Evolutionary conservation across 2,329 filamentous ascomycete genomes (phyloP).

Genomic region (Ascocoryne sarcoides): DNA sequence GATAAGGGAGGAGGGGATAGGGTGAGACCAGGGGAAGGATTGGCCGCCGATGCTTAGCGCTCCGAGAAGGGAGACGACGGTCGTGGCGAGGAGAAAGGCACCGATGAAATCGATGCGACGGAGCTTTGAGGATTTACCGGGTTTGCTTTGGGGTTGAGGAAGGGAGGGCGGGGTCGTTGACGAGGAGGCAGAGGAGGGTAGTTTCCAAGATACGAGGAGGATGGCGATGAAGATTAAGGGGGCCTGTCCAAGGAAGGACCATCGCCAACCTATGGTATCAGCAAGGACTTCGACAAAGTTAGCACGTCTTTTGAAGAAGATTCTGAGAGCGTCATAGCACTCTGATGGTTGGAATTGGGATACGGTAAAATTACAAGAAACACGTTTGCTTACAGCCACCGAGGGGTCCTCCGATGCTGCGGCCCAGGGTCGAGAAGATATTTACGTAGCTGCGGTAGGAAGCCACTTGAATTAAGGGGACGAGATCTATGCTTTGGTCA

Average conservation of each 20-base stretch:
- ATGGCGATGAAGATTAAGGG: constrained; percentile 46
- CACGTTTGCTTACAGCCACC: too few species aligned
- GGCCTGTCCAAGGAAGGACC: constrained; percentile 49
- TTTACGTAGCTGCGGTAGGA: constrained; percentile 47
- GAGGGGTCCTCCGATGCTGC: constrained; percentile 43
- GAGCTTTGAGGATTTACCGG: constrained; percentile 28
- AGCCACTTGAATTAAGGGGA: constrained; percentile 43
- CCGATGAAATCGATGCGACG: constrained; percentile 52
- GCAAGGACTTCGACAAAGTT: too few species aligned
- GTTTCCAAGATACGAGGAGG: constrained; percentile 33
- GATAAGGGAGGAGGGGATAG: constrained; percentile 28
- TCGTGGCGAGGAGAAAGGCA: constrained; percentile 36
- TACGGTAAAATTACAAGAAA: too few species aligned
- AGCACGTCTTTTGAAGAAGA: too few species aligned
- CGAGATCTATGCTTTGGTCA: constrained; percentile 31
- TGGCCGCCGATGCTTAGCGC: constrained; percentile 42
- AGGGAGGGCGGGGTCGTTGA: background rate
- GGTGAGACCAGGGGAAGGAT: constrained; percentile 31
- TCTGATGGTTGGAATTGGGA: too few species aligned
- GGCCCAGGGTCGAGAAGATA: constrained; percentile 40
- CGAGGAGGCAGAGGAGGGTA: constrained; percentile 6
- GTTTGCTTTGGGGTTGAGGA: background rate
- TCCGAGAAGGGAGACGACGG: constrained; percentile 36
- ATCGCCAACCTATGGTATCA: constrained; percentile 47
- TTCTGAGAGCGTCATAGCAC: too few species aligned